Conservation (phyloP, 139 green algal genomes). For the Yamagishiella unicocca region DNA sequence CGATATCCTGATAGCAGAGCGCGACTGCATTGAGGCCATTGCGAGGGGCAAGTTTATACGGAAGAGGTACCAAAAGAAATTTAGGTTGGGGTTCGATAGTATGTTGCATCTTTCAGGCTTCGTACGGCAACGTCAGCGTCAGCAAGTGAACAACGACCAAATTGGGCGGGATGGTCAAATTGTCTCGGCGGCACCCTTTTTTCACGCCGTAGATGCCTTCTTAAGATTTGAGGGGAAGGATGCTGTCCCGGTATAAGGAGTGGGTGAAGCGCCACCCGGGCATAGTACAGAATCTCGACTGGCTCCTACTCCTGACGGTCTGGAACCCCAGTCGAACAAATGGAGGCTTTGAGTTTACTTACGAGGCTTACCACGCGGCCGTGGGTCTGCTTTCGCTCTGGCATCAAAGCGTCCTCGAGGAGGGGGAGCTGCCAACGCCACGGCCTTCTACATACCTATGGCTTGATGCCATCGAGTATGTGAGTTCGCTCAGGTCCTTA, state of each 20-base stretch:
- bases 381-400: constrained; percentile 55
- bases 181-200: too few species aligned
- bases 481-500: too few species aligned
- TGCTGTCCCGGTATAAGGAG: constrained; percentile 55
- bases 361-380: constrained; percentile 57
- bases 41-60: too few species aligned
- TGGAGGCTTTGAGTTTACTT: constrained; percentile 56
- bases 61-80: too few species aligned
- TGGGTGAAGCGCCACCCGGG: constrained; percentile 62
- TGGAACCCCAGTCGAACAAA: constrained; percentile 44
- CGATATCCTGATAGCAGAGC: too few species aligned
- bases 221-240: too few species aligned
- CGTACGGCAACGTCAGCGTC: background rate
- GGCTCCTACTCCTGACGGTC: constrained; percentile 55
- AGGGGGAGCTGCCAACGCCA: constrained; percentile 16
- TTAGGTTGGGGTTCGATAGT: too few species aligned
- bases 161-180: background rate
- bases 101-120: too few species aligned
- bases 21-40: too few species aligned
- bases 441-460: constrained; percentile 37
- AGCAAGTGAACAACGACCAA: background rate
- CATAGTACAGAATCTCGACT: constrained; percentile 63
- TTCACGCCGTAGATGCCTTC: too few species aligned
- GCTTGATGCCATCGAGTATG: constrained; percentile 59
- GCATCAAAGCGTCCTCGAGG: constrained; percentile 56